Evolutionary conservation across 306 rosid genomes (phyloP).

Genomic region (Citrullus mucosospermus): DNA sequence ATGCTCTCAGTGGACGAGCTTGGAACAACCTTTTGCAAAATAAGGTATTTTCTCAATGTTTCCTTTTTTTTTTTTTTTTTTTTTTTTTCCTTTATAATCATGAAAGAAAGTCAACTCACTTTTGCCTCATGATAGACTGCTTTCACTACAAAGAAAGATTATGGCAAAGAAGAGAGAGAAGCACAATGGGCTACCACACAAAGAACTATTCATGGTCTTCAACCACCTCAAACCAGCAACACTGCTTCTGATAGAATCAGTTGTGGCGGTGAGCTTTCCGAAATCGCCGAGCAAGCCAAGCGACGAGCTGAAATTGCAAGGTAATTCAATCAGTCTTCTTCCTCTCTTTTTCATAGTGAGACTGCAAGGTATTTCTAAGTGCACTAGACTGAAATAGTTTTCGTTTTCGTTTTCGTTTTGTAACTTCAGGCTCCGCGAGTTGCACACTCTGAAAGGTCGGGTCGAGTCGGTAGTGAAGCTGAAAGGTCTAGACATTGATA

Average conservation of each 20-base stretch:
- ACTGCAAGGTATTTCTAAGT: no score
- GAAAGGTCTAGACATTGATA: slow-evolving; percentile 87
- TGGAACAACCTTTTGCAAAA: slow-evolving; percentile 96
- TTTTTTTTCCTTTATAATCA: not conserved
- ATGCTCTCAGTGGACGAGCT: slow-evolving; percentile 75
- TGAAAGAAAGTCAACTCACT: not conserved
- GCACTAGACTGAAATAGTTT: no score
- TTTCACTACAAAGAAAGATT: slow-evolving; percentile 94
- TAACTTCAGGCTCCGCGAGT: slow-evolving; percentile 66
- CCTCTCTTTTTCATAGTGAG: no score
- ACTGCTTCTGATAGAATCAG: slow-evolving; percentile 51
- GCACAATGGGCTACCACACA: slow-evolving; percentile 99
- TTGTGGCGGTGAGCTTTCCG: slow-evolving; percentile 80
- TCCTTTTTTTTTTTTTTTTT: not conserved
- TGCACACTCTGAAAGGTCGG: slow-evolving; percentile 82
- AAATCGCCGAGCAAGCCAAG: slow-evolving; percentile 97
- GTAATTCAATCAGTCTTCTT: slow-evolving; percentile 10
- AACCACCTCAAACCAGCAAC: slow-evolving; percentile 64
- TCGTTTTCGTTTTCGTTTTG: no score
- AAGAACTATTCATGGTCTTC: slow-evolving; percentile 96
- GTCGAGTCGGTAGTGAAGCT: slow-evolving; percentile 99
- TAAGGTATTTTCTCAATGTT: slow-evolving; percentile 35
- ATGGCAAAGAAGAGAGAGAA: slow-evolving; percentile 97
- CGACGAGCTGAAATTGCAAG: slow-evolving; percentile 97
- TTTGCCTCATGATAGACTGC: slow-evolving; percentile 55